Base-by-base conservation (phyloP, 1,284 basidiomycete species). In the Pseudozyma sp. region DNA sequence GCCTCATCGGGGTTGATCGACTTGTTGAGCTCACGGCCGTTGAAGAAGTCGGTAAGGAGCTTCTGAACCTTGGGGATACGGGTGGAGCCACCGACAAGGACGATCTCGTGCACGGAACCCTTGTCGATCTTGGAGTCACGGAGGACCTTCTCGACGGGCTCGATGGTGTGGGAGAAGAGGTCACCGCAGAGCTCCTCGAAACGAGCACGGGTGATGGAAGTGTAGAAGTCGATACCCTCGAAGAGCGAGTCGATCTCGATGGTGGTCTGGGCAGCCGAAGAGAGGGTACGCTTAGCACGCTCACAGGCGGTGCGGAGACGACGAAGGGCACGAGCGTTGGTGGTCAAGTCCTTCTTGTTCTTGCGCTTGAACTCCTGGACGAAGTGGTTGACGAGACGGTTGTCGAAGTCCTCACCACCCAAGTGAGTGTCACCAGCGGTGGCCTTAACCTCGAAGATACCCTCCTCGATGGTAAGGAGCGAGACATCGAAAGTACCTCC, bases 401-500 rank as follows among this genome's bases (percentile, higher is more conserved):
- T 98, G 87, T 98, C 96, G 83, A 98, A 99, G 88, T 98, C 95
- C 88, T 98, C 95, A 88, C 96, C 95, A 88, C 95, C 95, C 86
- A 98, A 89, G 87, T 98, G 95, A 71, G 95, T 99, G 88, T 98
- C 96, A 90, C 95, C 96, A 71, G 96, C 95, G 74, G 95, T 98
- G 71, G 96, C 94, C 89, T 97, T 96, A 87, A 98, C 95, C 87
- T 97, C 95, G 88, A 98, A 99, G 87, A 99, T 95, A 87, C 95
- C 95, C 87, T 97, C 95, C 87, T 97, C 94, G 74, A 98, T 97
- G 73, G 95, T 95, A 79, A 99, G 88, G 71, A 99, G 93, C 39
- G 95, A 98, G 38, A 98, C 96, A 91, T 98, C 96, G 87, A 98
- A 98, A 51, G 95, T 98, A 89, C 95, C 95, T 89, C 96, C 96